Evolutionary conservation across 208 protist species (phyloP).

Genomic region (Trypanosoma mega): DNA sequence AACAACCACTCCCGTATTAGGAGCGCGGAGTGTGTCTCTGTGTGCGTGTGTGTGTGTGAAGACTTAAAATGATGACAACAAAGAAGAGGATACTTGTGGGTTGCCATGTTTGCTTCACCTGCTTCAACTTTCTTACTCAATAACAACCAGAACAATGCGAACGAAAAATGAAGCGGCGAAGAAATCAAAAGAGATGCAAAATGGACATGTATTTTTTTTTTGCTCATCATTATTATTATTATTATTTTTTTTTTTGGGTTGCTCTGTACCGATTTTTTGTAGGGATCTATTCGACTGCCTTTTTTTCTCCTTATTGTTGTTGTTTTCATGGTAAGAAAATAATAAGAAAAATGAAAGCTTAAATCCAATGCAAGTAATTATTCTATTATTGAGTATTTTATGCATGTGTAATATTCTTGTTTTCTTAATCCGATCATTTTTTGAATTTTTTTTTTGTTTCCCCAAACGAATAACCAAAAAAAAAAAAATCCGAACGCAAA

Average conservation of each 20-base stretch:
- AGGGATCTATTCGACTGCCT: no score
- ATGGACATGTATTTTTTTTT: background rate
- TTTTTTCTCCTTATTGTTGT: no score
- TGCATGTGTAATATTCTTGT: background rate
- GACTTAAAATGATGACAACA: no score
- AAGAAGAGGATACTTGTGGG: background rate
- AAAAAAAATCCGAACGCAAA: background rate
- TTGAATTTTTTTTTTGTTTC: background rate
- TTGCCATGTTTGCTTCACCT: no score
- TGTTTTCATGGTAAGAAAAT: no score
- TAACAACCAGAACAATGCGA: no score
- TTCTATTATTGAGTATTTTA: no score
- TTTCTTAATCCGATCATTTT: background rate
- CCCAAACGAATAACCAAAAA: background rate
- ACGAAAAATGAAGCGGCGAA: background rate
- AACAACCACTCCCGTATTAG: background rate
- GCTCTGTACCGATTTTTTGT: no score
- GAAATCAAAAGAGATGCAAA: background rate
- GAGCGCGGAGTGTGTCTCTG: background rate
- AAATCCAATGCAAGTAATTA: no score
- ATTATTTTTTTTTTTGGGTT: background rate
- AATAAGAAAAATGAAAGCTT: no score
- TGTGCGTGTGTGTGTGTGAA: background rate
- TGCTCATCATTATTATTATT: conserved; percentile 3
- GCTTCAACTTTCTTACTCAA: no score